Evolutionary conservation across 139 green algal genomes (phyloP).

Genomic region (Spirogloea muscicola): DNA sequence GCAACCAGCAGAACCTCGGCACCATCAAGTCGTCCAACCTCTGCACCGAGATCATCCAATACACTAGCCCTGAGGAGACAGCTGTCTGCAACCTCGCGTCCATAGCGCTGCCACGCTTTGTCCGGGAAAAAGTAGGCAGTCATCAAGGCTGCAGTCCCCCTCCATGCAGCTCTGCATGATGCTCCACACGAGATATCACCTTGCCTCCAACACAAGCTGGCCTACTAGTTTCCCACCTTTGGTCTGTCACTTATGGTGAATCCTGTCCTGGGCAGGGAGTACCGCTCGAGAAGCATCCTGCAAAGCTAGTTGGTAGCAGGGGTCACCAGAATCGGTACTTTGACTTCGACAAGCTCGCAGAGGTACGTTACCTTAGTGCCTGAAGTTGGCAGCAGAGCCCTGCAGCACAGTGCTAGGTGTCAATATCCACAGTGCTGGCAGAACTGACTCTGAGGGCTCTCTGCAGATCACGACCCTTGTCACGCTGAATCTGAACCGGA

Average conservation of each 20-base stretch:
- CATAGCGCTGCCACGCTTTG: conserved; percentile 89
- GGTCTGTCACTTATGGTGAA: no score
- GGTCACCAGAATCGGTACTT: conserved; percentile 63
- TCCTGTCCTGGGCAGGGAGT: no score
- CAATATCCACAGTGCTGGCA: no score
- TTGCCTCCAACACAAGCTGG: no score
- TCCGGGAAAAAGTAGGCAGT: conserved; percentile 58
- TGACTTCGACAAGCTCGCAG: conserved; percentile 55
- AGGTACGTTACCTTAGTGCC: no score
- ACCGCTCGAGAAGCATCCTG: conserved; percentile 9
- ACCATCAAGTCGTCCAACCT: conserved; percentile 99
- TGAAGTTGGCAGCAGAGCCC: no score
- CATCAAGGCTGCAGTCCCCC: not conserved
- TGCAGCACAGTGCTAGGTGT: no score
- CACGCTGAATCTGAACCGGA: conserved; percentile 94
- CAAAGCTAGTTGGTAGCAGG: conserved; percentile 81
- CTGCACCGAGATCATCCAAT: conserved; percentile 99
- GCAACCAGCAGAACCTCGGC: conserved; percentile 86
- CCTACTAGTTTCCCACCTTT: no score
- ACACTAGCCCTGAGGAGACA: conserved; percentile 88
- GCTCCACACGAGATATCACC: no score
- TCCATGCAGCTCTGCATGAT: not conserved
- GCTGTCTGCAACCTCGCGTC: conserved; percentile 98
- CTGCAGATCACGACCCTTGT: conserved; percentile 60
- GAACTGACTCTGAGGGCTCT: no score